A percentile compares a stretch with the other conserved stretches of the same genome.
Evolutionary conservation across 495 filamentous ascomycete genomes (phyloP).

Genomic region (Halenospora varia): DNA sequence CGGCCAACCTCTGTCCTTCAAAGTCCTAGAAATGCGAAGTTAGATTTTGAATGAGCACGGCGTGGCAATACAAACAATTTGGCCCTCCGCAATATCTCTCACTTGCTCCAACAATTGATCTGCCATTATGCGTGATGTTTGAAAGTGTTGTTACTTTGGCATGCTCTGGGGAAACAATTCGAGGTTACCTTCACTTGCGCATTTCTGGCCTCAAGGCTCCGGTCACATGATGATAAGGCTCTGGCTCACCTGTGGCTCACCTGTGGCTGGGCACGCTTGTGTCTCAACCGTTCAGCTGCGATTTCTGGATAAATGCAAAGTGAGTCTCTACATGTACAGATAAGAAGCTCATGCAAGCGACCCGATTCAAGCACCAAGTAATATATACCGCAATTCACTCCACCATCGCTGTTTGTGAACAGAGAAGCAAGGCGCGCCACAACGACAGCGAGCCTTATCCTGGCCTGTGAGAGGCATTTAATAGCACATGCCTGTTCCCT

Average conservation of each 20-base stretch:
- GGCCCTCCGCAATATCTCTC: slow-evolving; percentile 76
- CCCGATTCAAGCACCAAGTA: too few species aligned
- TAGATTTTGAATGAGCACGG: too few species aligned
- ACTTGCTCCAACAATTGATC: slow-evolving; percentile 70
- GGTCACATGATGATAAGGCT: background rate
- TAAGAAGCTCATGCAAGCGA: background rate
- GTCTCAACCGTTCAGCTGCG: background rate
- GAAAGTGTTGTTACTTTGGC: too few species aligned
- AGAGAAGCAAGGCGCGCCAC: background rate
- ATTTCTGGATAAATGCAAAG: background rate
- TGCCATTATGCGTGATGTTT: slow-evolving; percentile 52
- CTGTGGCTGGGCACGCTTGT: too few species aligned
- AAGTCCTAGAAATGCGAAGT: slow-evolving; percentile 74
- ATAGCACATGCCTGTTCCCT: background rate
- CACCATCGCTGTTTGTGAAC: background rate
- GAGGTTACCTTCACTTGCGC: too few species aligned
- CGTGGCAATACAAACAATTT: slow-evolving; percentile 66
- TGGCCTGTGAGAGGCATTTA: background rate
- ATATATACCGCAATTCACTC: too few species aligned
- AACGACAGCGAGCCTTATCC: background rate
- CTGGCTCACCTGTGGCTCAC: background rate
- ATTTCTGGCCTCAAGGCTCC: background rate
- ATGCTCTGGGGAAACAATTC: too few species aligned
- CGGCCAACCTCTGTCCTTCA: slow-evolving; percentile 82
- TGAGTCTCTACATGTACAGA: too few species aligned